Percentiles rank a stretch among this genome's conserved stretches.
These are phyloP conservation scores for Pueraria montana DNA, from an alignment of 306 rosid species.

Conservation along the genomic window DNA sequence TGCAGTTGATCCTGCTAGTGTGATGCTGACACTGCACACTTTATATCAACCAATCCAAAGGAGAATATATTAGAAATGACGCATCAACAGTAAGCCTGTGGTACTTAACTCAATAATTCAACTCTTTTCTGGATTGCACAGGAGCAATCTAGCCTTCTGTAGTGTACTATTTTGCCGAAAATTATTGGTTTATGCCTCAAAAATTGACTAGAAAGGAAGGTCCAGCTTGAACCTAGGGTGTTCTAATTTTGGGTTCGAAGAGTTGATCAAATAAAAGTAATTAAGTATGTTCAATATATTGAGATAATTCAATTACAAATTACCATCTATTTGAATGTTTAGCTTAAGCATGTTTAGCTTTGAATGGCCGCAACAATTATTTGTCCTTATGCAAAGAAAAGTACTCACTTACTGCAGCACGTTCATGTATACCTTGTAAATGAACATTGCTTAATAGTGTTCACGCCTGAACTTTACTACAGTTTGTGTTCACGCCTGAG, in stretches of 20 bases:
- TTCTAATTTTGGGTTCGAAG: background rate
- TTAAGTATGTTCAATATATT: background rate
- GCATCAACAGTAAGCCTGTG: background rate
- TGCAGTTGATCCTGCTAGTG: slow-evolving; percentile 36
- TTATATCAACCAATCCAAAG: slow-evolving; percentile 47
- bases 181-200: slow-evolving; percentile 12
- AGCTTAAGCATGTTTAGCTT: background rate
- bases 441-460: background rate
- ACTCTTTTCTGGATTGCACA: slow-evolving; percentile 4
- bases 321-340: too few relatives aligned
- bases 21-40: slow-evolving; percentile 34
- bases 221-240: background rate
- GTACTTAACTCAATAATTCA: slow-evolving; percentile 40
- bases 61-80: slow-evolving; percentile 13
- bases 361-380: slow-evolving; percentile 8
- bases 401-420: background rate
- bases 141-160: slow-evolving; percentile 6
- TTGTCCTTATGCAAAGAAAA: slow-evolving; percentile 1
- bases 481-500: background rate
- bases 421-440: background rate
- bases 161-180: slow-evolving; percentile 8
- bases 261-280: background rate
- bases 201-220: slow-evolving; percentile 15
- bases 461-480: background rate
- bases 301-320: background rate